Percentiles rank a stretch among this genome's conserved stretches.
Evolutionary conservation across 2,329 filamentous ascomycete genomes (phyloP).

Genomic region (Penicillium glabrum): DNA sequence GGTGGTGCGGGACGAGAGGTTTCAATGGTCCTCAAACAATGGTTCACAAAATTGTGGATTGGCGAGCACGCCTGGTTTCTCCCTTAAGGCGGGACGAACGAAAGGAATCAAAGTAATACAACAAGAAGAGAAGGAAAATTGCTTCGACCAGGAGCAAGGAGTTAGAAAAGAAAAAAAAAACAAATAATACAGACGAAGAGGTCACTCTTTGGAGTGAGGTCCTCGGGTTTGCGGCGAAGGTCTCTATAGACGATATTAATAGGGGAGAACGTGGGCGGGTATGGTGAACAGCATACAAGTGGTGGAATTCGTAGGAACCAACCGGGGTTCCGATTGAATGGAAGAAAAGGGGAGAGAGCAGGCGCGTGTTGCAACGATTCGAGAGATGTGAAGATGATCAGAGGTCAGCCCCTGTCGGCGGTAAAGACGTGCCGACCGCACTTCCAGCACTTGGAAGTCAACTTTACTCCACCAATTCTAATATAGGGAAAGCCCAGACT

Average conservation of each 20-base stretch:
- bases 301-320: constrained; percentile 19
- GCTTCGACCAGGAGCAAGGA: constrained; percentile 13
- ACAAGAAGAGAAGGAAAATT: constrained; percentile 5
- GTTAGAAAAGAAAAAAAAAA: background rate
- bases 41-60: background rate
- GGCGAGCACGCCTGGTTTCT: background rate
- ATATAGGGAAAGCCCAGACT: background rate
- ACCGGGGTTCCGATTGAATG: constrained; percentile 22
- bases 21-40: background rate
- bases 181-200: constrained; percentile 7
- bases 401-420: constrained; percentile 21
- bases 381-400: constrained; percentile 14
- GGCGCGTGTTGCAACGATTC: background rate
- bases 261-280: constrained; percentile 8
- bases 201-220: background rate
- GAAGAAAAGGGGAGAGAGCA: constrained; percentile 10
- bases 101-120: background rate
- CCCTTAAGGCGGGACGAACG: background rate
- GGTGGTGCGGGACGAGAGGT: background rate
- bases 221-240: background rate
- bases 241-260: constrained; percentile 3
- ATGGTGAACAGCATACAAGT: background rate
- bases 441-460: background rate
- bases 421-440: constrained; percentile 24
- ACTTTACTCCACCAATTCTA: background rate